Evolutionary conservation across 768 basidiomycete genomes (phyloP), one percentile per base, ranked within the genome.

Genomic region (Kwoniella shandongensis): DNA sequence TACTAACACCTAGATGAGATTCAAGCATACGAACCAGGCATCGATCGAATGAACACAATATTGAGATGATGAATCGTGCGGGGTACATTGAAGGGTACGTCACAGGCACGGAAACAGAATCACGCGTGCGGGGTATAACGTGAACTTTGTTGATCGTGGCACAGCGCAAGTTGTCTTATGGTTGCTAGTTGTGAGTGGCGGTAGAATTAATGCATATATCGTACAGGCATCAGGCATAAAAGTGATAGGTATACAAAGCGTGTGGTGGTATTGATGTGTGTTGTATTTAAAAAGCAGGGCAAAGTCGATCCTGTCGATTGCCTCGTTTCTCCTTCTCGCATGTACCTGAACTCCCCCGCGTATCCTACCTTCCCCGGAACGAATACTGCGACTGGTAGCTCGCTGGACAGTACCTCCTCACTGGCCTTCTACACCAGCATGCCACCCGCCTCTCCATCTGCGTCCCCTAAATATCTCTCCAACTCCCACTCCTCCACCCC

Each of bases 401-500:
- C n/a, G n/a, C n/a, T n/a, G n/a, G n/a, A n/a, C n/a, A n/a, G n/a
- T 18, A 5, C 7, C 20, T 22, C 10, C 5, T 45, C 44, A 45
- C 15, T 10, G 20, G 5, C 2, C 44, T 12, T 25, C 44, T 25
- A 45, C 39, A n/a, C n/a, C n/a, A n/a, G n/a, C 52, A 20, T 18
- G 18, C 25, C 40, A 41, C 44, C 20, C 47, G 49, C 22, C 36
- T 45, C 36, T 55, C 57, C 32, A n/a, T 44, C 44, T 39, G 38
- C 50, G 42, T 53, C 57, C n/a, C 50, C 30, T 38, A 63, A 26
- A 46, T 59, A 59, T 47, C 40, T 57, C 44, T 65, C 64, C 51
- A 65, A 40, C 53, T 65, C 64, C 64, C 64, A 65, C 20, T 61
- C 55, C 42, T 64, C 63, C 15, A 50, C 59, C 3, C 53, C 58